Evolutionary conservation across 345 rosid species (phyloP), one percentile per base, ranked within the genome.

Genomic region (Eucalyptus victrix): DNA sequence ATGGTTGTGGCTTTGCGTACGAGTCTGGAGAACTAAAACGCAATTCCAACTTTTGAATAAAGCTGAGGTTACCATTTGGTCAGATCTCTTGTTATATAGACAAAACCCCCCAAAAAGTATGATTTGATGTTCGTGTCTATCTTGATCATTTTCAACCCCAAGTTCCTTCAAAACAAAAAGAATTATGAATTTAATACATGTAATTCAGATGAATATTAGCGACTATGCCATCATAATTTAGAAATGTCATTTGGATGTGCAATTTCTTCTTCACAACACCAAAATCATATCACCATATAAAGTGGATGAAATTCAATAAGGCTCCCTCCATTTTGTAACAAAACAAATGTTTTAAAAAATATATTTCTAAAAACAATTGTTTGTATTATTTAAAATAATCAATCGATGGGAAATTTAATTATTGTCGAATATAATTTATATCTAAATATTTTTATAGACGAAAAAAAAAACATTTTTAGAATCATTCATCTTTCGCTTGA

Each of bases 321-420:
- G 58, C 26, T 69, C 19, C 40, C 6, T 32, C 19, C 1, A 1
- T 32, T 67, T 67, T 0, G 3, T 17, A 3, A 4, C 3, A 67
- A 67, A 67, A 8, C 6, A 15, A 65, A n/a, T 15, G 5, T 65
- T 65, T 62, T n/a, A 5, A 14, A 65, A n/a, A 15, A n/a, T n/a
- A n/a, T n/a, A 23, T 65, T 65, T 65, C 37, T 16, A 65, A 14
- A 65, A n/a, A 15, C 3, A 4, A n/a, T 62, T 28, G 3, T 16
- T 65, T 15, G 18, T 14, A n/a, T 30, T 16, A 65, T 5, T 56
- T 24, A 6, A 56, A 56, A 56, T 56, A 56, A 56, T 56, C 3
- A 24, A 2, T 56, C 6, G 30, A 56, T 56, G 30, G 3, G 6
- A 56, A 56, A 56, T 56, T 3, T 56, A 56, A 56, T 56, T 24